These are phyloP conservation scores for Durotheca rogersii DNA, from an alignment of 495 filamentous ascomycete genomes.

Conservation along the genomic window DNA sequence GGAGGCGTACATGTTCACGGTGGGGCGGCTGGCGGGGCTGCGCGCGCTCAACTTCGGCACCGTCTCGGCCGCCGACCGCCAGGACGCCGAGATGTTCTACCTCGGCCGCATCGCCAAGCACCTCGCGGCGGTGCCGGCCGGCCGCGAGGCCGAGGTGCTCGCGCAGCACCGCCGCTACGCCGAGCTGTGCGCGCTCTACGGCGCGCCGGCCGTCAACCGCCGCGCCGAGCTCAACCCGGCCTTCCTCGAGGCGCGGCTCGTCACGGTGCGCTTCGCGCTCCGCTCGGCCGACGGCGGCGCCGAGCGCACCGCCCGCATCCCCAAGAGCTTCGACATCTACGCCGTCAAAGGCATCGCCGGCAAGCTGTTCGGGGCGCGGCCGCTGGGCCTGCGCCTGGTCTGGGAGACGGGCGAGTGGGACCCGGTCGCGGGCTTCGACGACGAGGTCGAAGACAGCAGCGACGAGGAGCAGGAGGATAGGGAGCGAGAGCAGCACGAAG, in stretches of 20 bases:
- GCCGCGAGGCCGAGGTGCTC: slow-evolving; percentile 54
- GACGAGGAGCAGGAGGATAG: slow-evolving; percentile 59
- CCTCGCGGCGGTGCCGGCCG: slow-evolving; percentile 60
- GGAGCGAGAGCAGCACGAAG: slow-evolving; percentile 35
- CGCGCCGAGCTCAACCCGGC: slow-evolving; percentile 58
- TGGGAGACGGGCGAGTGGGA: slow-evolving; percentile 87
- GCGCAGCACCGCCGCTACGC: slow-evolving; percentile 65
- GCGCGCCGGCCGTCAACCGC: slow-evolving; percentile 60
- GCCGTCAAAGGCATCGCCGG: slow-evolving; percentile 75
- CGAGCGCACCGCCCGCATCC: slow-evolving; percentile 57
- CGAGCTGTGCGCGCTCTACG: slow-evolving; percentile 72
- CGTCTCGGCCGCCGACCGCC: slow-evolving; percentile 69
- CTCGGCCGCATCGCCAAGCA: slow-evolving; percentile 75
- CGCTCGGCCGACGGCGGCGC: slow-evolving; percentile 27
- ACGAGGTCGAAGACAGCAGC: slow-evolving; percentile 56
- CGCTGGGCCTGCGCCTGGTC: slow-evolving; percentile 64
- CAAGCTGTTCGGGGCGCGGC: slow-evolving; percentile 63
- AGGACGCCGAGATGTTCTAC: slow-evolving; percentile 91
- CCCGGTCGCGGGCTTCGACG: slow-evolving; percentile 65
- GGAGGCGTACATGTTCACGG: slow-evolving; percentile 81
- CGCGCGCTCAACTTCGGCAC: slow-evolving; percentile 74
- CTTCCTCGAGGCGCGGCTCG: slow-evolving; percentile 70
- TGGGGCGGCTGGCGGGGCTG: slow-evolving; percentile 71
- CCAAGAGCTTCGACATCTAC: slow-evolving; percentile 76
- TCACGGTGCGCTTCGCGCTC: slow-evolving; percentile 61